A percentile compares a stretch with the other conserved stretches of the same genome.
phyloP scores from a whole-genome alignment of 192 early-diverging fungal species.

The Podochytrium sp. region DNA sequence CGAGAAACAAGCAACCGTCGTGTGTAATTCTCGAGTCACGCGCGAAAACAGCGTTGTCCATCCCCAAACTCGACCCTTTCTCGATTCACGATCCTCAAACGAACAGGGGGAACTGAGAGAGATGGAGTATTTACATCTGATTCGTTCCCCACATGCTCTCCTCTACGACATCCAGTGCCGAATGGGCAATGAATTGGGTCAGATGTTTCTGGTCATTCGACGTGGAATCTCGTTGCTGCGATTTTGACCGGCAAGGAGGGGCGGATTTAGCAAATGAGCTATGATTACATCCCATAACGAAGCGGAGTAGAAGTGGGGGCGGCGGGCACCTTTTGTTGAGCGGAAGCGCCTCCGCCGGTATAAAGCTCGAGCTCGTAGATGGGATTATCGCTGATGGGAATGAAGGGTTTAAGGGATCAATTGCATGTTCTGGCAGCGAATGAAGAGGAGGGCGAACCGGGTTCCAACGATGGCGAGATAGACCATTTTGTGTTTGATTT shows the following conservation, averaged over 20 bases:
- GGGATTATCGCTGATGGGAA: constrained; percentile 76
- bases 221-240: constrained; percentile 45
- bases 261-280: background rate
- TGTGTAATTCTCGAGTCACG: no score
- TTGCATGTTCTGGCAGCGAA: background rate
- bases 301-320: background rate
- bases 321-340: constrained; percentile 2
- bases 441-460: background rate
- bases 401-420: background rate
- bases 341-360: constrained; percentile 16
- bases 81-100: no score
- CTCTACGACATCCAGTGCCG: constrained; percentile 95
- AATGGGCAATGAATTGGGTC: constrained; percentile 96
- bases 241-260: background rate
- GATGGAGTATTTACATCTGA: constrained; percentile 74
- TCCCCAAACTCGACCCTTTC: no score
- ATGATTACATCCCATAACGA: background rate
- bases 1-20: no score
- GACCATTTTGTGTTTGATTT: background rate
- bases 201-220: constrained; percentile 82
- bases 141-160: constrained; percentile 90
- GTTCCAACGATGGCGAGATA: constrained; percentile 11
- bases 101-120: no score
- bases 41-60: no score
- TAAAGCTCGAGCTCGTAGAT: constrained; percentile 94